Base-by-base conservation (phyloP, 2,329 filamentous ascomycete genomes). In the Seiridium cupressi region DNA sequence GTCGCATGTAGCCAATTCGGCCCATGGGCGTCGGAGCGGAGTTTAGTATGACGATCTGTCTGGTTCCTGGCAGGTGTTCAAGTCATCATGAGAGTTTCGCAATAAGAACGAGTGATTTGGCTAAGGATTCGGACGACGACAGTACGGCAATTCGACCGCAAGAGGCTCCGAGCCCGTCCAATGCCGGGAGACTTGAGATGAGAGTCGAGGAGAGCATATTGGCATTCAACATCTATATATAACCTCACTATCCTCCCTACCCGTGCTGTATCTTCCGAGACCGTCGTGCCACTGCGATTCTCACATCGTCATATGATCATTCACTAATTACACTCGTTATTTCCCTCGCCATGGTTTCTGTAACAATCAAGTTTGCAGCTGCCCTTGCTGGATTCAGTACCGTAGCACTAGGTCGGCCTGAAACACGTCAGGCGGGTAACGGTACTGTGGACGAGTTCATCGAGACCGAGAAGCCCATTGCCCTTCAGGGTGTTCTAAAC, bases 401-500 rank as follows among this genome's bases (percentile, higher is more conserved):
- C n/a, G 3, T 51, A 4, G 32, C 49, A 35, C 11, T 18, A 5
- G 49, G 26, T 5, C 49, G 49, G 7, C 49, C 49, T 6, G 18
- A n/a, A 36, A 38, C 36, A 10, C 49, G 49, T n/a, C 49, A 51
- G 49, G 34, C 47, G 26, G 32, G 10, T 11, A 31, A 31, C 10
- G 32, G n/a, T 9, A 6, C 49, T 7, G 44, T 58, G 13, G 64
- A 67, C 40, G 44, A 48, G 44, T 82, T 77, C 63, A 72, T 86
- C 55, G 66, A 75, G 5, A 68, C 71, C 1, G 79, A 86, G 65
- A 77, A 74, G 26, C 66, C 72, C 0, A 72, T 83, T 60, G 79
- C 84, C 7, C 73, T 84, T 26, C 75, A 83, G 64, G 80, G 81
- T 32, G 75, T 82, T 13, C 69, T 86, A 44, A 77, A 81, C 67